phyloP scores from a whole-genome alignment of 2,329 filamentous ascomycete species.

The Diaporthe vaccinii region DNA sequence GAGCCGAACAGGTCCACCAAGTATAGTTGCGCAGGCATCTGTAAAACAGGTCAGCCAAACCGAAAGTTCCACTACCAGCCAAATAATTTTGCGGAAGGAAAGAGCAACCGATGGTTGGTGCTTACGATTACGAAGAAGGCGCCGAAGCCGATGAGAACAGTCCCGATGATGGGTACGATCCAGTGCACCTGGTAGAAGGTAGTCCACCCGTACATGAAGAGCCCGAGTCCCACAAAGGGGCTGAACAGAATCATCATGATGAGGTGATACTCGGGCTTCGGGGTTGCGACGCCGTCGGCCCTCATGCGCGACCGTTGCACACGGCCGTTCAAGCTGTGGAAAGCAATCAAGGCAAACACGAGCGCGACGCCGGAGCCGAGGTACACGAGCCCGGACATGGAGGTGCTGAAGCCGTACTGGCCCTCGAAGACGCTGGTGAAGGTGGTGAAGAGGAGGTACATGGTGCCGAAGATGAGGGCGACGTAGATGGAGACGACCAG shows the following conservation, averaged over 20 bases:
- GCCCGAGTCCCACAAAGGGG: conserved; percentile 56
- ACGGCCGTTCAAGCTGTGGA: not conserved
- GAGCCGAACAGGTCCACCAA: conserved; percentile 65
- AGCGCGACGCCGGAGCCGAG: conserved; percentile 57
- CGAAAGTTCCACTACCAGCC: not conserved
- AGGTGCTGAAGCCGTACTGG: conserved; percentile 50
- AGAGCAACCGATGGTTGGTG: not conserved
- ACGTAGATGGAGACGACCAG: conserved; percentile 57
- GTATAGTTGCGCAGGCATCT: conserved; percentile 53
- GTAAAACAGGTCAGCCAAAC: conserved; percentile 51
- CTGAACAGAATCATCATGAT: conserved; percentile 58
- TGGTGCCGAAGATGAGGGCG: conserved; percentile 52
- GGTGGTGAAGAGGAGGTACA: conserved; percentile 57
- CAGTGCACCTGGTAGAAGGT: conserved; percentile 58
- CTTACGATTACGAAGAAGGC: conserved; percentile 54
- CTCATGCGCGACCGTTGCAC: conserved; percentile 17
- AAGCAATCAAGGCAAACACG: not conserved
- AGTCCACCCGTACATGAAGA: conserved; percentile 65
- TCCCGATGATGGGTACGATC: conserved; percentile 63
- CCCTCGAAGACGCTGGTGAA: conserved; percentile 55
- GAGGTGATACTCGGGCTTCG: conserved; percentile 57
- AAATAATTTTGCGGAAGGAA: too few relatives aligned
- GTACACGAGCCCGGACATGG: conserved; percentile 55
- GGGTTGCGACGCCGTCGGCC: not conserved
- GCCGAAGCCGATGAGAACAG: conserved; percentile 49